These are phyloP conservation scores for Themeda triandra DNA, from an alignment of 176 grass and related monocot genomes.

Conservation along the genomic window DNA sequence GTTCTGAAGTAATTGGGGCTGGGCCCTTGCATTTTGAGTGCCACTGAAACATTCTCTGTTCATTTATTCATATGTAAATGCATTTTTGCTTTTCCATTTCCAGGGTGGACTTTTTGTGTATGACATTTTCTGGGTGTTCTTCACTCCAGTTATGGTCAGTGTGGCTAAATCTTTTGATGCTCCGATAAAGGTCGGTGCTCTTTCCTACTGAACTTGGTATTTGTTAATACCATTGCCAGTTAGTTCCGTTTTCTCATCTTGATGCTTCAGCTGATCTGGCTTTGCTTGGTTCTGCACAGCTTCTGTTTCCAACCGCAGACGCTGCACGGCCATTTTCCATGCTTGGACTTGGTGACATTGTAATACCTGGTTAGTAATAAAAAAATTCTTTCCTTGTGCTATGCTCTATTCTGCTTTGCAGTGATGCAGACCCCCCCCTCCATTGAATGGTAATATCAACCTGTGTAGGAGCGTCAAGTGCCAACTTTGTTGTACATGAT, in stretches of 20 bases:
- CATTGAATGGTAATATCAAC: background rate
- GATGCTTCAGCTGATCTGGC: background rate
- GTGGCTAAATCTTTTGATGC: slow-evolving; percentile 80
- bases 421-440: background rate
- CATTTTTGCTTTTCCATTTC: too few species aligned
- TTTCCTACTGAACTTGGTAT: background rate
- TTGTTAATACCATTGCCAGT: background rate
- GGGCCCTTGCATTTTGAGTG: background rate
- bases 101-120: slow-evolving; percentile 57
- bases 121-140: slow-evolving; percentile 98
- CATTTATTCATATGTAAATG: background rate
- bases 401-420: background rate
- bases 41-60: too few species aligned
- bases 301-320: slow-evolving; percentile 84
- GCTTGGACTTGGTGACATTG: slow-evolving; percentile 93
- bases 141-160: slow-evolving; percentile 95
- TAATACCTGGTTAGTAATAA: slow-evolving; percentile 70
- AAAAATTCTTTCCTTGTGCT: background rate
- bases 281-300: slow-evolving; percentile 30
- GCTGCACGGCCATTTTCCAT: slow-evolving; percentile 38
- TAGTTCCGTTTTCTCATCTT: slow-evolving; percentile 4
- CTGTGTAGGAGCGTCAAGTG: background rate
- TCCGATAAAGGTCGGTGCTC: slow-evolving; percentile 68
- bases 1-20: background rate
- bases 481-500: background rate